Base-by-base conservation (phyloP, 1,284 basidiomycete species). In the Puccinia brachypodii region DNA sequence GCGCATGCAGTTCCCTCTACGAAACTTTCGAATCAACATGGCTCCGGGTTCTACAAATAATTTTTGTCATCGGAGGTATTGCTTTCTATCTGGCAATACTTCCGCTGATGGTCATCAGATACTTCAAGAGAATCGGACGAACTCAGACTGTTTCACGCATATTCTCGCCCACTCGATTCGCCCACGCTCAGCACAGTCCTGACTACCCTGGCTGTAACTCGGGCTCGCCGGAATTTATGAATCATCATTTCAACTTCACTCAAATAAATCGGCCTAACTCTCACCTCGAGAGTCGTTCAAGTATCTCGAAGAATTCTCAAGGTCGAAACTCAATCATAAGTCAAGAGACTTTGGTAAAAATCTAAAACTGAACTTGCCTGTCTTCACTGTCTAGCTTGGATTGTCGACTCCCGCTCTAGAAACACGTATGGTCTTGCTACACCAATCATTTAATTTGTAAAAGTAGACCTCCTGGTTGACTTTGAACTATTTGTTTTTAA, bases 101-200 rank as follows among this genome's bases (percentile, higher is more conserved):
- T 13, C 40, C 56, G 33, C 25, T 47, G n/a, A 76, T 76, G 73
- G 47, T 64, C 36, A 60, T 62, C 22, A 60, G 56, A 42, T 76
- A 60, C 31, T 76, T 76, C 38, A 76, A 62, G 28, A 76, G 33
- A 73, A 73, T 73, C 22, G 50, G 71, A 50, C 4, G 71, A 36
- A 50, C 42, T 9, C 71, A 73, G 50, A 36, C 71, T 38, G 50
- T 56, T 56, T 33, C 71, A 22, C 71, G 71, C 71, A 73, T 56
- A 9, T 50, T 53, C 50, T 31, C 71, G 16, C 47, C 71, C 50
- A 47, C 50, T 38, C 47, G 31, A 50, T 56, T 53, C 22, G 9
- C 71, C 36, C 71, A 8, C 22, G 9, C 71, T 56, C 71, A 8
- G 31, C 71, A 16, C 13, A 47, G 19, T 71, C 2, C 22, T 56